Evolutionary conservation across 2,329 filamentous ascomycete species (phyloP), one percentile per base, ranked within the genome.

Genomic region (Dactylellina cionopaga): DNA sequence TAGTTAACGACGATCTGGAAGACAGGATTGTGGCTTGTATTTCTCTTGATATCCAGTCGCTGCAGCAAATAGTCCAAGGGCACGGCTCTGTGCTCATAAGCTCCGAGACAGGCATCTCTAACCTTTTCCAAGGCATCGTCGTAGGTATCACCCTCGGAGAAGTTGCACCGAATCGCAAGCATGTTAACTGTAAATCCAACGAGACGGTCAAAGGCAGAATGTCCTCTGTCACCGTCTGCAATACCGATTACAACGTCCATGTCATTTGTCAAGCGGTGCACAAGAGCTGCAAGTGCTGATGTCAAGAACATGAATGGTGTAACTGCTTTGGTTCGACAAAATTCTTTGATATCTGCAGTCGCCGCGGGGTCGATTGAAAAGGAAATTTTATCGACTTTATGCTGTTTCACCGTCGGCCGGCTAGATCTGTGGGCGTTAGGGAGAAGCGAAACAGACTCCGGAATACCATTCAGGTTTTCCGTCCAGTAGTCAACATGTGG

Each of bases 281-380:
- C 44, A 47, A 76, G 76, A 10, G 75, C 58, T 25, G 75, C 70
- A 52, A 76, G 75, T 24, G 75, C 75, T 27, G 75, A 69, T 25
- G 76, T 56, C 11, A 76, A 49, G 62, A 76, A 76, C 55, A 76
- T 75, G 62, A 75, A 75, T 13, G 75, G 75, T 11, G 75, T 77
- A 19, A 75, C 74, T 22, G 72, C 75, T 11, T 75, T 72, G 17
- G 75, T 71, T 9, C 75, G 66, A 55, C 76, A 77, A 13, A 78
- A 75, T 37, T 77, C 75, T 70, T 78, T 78, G 75, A 78, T 76
- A 19, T 75, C 75, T 25, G 75, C 74, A 13, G 77, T 75, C 19
- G 75, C 52, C 2, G 43, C 27, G 15, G 59, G 58, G 17, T 70
- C 68, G 13, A 78, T 71, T 10, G 56, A 73, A 24, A 62, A 54